phyloP scores from a whole-genome alignment of 169 alveolate genomes.

The Plasmodium gaboni region DNA sequence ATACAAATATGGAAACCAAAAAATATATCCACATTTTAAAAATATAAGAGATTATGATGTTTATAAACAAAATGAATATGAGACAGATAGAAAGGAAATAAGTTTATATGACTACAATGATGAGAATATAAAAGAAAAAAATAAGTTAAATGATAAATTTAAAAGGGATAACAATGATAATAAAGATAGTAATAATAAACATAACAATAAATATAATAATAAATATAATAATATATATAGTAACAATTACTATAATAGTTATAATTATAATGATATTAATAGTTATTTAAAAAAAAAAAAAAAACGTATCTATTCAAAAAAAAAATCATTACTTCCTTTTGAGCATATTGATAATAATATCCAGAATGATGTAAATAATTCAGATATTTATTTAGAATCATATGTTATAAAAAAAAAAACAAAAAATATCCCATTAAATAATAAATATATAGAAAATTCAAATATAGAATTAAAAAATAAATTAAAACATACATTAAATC shows the following conservation, averaged over 20 bases:
- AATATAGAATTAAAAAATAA: slow-evolving; percentile 39
- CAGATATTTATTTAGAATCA: slow-evolving; percentile 11
- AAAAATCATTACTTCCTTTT: slow-evolving; percentile 9
- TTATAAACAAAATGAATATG: not conserved
- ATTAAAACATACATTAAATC: slow-evolving; percentile 25
- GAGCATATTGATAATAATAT: not conserved
- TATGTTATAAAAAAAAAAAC: slow-evolving; percentile 13
- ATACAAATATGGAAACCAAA: too few species aligned
- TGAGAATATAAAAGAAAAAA: not conserved
- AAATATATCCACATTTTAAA: too few species aligned
- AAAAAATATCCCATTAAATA: slow-evolving; percentile 2
- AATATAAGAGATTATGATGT: too few species aligned
- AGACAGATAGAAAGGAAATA: not conserved
- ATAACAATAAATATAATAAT: too few species aligned
- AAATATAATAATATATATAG: too few species aligned
- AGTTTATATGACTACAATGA: too few species aligned
- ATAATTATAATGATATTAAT: too few species aligned
- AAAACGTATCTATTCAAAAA: not conserved
- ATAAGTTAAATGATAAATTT: not conserved
- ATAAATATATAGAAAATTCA: slow-evolving; percentile 33
- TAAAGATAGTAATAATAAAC: not conserved
- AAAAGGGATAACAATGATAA: not conserved
- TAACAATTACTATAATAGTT: too few species aligned
- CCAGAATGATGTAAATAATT: not conserved
- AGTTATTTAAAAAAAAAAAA: too few species aligned